Conservation (phyloP, 2,329 filamentous ascomycete genomes). For the Knoxdaviesia proteae region DNA sequence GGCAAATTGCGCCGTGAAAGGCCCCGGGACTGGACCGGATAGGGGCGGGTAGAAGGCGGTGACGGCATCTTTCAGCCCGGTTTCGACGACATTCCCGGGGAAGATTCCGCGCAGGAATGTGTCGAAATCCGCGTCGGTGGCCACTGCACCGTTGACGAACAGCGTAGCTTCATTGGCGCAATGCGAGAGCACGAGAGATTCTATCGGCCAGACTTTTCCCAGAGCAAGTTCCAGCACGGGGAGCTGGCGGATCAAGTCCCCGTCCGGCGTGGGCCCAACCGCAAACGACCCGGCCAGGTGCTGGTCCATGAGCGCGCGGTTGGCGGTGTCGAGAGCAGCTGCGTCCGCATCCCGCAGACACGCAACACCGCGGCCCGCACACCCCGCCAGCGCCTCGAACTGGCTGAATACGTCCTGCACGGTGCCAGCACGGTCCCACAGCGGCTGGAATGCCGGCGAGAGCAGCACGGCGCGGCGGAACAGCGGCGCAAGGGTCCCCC, state of each 20-base stretch:
- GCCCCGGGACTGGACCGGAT: not conserved
- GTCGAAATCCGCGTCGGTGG: conserved; percentile 13
- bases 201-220: conserved; percentile 10
- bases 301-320: conserved; percentile 9
- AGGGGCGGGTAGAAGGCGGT: conserved; percentile 11
- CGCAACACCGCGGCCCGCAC: conserved; percentile 9
- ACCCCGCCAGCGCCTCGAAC: conserved; percentile 13
- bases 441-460: conserved; percentile 14
- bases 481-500: conserved; percentile 19
- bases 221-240: conserved; percentile 11
- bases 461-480: conserved; percentile 16
- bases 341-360: conserved; percentile 10
- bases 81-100: conserved; percentile 11
- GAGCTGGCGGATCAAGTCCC: conserved; percentile 12
- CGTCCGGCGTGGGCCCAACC: conserved; percentile 13
- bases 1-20: no score
- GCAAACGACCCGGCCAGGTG: conserved; percentile 11
- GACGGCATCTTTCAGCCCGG: conserved; percentile 9
- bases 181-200: conserved; percentile 12
- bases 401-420: conserved; percentile 12
- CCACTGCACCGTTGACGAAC: conserved; percentile 11
- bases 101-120: conserved; percentile 12
- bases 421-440: conserved; percentile 12
- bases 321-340: conserved; percentile 9
- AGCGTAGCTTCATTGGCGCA: conserved; percentile 11